A percentile compares a stretch with the other conserved stretches of the same genome.
phyloP scores from a whole-genome alignment of 768 basidiomycete genomes.

The Phanerochaete carnosa region DNA sequence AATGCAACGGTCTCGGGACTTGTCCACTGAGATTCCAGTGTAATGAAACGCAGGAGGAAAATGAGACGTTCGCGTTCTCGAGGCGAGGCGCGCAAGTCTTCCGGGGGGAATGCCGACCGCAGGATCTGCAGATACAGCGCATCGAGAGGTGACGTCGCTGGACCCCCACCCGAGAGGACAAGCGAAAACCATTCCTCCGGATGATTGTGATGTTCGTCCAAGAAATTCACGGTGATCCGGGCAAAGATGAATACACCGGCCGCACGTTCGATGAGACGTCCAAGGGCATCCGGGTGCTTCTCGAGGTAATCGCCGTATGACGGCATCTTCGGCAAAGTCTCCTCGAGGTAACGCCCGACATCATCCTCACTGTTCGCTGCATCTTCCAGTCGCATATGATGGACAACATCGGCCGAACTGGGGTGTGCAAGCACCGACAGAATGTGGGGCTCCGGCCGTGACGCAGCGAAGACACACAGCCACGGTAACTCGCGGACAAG shows the following conservation, averaged over 20 bases:
- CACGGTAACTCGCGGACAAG: not conserved
- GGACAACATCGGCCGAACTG: not conserved
- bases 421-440: too few species aligned
- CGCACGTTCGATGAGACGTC: not conserved
- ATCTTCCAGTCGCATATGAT: not conserved
- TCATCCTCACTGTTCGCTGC: not conserved
- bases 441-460: too few species aligned
- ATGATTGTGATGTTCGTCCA: not conserved
- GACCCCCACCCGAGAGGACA: not conserved
- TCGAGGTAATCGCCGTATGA: not conserved
- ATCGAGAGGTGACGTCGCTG: not conserved
- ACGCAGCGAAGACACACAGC: not conserved
- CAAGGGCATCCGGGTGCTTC: not conserved
- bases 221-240: not conserved
- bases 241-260: not conserved
- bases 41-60: not conserved
- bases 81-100: not conserved
- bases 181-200: not conserved
- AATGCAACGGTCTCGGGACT: not conserved
- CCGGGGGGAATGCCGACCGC: not conserved
- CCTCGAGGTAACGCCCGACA: not conserved
- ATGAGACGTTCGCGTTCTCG: not conserved
- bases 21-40: too few species aligned
- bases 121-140: not conserved
- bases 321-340: not conserved